These are phyloP conservation scores for Hortiboletus campestris DNA, from an alignment of 768 basidiomycete genomes.

Conservation along the genomic window DNA sequence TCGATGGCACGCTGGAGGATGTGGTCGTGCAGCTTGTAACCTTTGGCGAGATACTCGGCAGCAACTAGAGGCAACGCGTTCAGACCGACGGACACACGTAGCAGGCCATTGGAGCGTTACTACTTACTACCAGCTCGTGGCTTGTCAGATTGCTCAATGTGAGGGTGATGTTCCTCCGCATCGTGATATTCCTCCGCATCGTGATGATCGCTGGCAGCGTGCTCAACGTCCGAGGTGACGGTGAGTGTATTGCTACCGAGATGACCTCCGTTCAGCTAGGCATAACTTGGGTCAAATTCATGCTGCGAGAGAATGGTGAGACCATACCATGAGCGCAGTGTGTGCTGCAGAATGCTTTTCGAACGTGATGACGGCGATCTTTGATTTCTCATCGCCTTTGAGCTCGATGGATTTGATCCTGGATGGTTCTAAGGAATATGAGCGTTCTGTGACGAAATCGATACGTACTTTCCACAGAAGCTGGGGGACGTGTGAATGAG, in stretches of 20 bases:
- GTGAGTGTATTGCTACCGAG: conserved; percentile 69
- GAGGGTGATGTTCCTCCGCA: conserved; percentile 33
- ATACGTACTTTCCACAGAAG: conserved; percentile 81
- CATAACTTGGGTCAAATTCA: neutral
- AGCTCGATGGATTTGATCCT: conserved; percentile 70
- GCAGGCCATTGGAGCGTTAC: conserved; percentile 19
- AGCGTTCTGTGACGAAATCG: neutral
- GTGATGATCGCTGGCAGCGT: conserved; percentile 49
- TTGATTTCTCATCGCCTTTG: conserved; percentile 39
- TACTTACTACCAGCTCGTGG: conserved; percentile 78
- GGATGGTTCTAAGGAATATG: conserved; percentile 2
- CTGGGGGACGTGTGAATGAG: conserved; percentile 34
- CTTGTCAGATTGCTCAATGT: conserved; percentile 84
- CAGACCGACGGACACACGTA: neutral
- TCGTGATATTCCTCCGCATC: conserved; percentile 42
- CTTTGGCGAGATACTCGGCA: conserved; percentile 91
- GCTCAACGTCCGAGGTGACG: conserved; percentile 68
- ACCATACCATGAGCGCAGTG: conserved; percentile 76
- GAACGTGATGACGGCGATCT: conserved; percentile 73
- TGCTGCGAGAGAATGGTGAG: neutral
- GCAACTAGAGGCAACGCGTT: conserved; percentile 51
- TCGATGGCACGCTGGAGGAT: conserved; percentile 80
- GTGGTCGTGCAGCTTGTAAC: conserved; percentile 77
- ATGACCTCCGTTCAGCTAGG: conserved; percentile 67
- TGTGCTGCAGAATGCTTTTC: conserved; percentile 81